Base-by-base conservation (phyloP, 1,139 yeast species). In the Geotrichum bryndzae region DNA sequence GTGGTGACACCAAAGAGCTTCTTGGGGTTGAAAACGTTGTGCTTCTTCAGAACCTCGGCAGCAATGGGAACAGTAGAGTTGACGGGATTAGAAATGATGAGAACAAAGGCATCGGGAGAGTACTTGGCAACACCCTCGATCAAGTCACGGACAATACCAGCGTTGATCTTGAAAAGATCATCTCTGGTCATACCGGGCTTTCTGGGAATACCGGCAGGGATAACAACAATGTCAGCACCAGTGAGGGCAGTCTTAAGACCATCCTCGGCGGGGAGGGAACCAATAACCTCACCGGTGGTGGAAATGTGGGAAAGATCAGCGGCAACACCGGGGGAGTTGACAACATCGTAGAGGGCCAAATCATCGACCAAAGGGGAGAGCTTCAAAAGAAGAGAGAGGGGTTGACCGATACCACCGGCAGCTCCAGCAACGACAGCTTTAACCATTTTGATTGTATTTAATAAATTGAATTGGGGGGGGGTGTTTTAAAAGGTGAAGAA, bases 151-250 rank as follows among this genome's bases (percentile, higher is more conserved):
- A 92, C 91, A 76, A 92, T 92, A 58, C 91, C 88, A 56, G 96
- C 97, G 74, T 92, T 92, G 80, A 94, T 89, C 79, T 85, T 85
- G 83, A 92, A 90, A 74, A 92, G 83, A 74, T 92, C 97, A 75
- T 92, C 97, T 77, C 98, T 86, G 68, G 97, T 89, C 98, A 92
- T 92, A 69, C 97, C 97, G 63, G 97, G 97, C 80, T 92, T 92
- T 80, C 98, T 86, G 75, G 97, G 97, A 64, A 92, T 90, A 74
- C 98, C 97, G 58, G 97, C 97, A 66, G 97, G 97, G 74, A 92
- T 88, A 64, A 92, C 84, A 66, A 92, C 88, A 66, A 91, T 82
- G 70, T 88, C 88, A 33, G 96, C 80, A 58, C 85, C 88, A 59
- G 81, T 76, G 68, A 92, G 80, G 33, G 96, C 95, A 52, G 70